phyloP scores from a whole-genome alignment of 176 grass and related monocot species.

The Carex scoparia region DNA sequence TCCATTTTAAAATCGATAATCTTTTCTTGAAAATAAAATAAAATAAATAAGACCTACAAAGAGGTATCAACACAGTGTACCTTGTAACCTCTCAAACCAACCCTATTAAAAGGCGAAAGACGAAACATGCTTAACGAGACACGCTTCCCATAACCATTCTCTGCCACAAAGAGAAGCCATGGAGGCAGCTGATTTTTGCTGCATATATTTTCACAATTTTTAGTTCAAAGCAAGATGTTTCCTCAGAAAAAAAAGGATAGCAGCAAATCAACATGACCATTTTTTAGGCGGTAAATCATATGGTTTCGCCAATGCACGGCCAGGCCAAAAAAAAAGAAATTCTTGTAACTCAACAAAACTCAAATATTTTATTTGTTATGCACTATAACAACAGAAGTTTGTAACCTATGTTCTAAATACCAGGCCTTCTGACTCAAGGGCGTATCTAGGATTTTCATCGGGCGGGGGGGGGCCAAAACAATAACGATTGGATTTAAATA shows the following conservation, averaged over 20 bases:
- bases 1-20: not conserved
- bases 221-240: slow-evolving; percentile 18
- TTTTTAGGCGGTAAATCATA: not conserved
- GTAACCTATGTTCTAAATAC: not conserved
- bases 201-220: slow-evolving; percentile 18
- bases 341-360: not conserved
- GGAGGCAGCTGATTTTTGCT: slow-evolving; percentile 61
- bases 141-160: slow-evolving; percentile 83
- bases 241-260: not conserved
- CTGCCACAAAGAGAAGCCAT: slow-evolving; percentile 93
- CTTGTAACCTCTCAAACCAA: slow-evolving; percentile 74
- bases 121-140: slow-evolving; percentile 66
- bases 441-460: no score
- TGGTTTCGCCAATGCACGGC: not conserved
- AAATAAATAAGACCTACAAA: not conserved
- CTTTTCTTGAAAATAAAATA: not conserved
- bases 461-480: no score
- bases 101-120: slow-evolving; percentile 49
- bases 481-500: no score
- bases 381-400: not conserved
- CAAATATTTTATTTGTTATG: not conserved
- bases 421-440: not conserved
- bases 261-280: not conserved
- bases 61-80: slow-evolving; percentile 29
- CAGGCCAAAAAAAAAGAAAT: not conserved